Conservation (phyloP, 805 yeast species). For the Phaffomyces thermotolerans region DNA sequence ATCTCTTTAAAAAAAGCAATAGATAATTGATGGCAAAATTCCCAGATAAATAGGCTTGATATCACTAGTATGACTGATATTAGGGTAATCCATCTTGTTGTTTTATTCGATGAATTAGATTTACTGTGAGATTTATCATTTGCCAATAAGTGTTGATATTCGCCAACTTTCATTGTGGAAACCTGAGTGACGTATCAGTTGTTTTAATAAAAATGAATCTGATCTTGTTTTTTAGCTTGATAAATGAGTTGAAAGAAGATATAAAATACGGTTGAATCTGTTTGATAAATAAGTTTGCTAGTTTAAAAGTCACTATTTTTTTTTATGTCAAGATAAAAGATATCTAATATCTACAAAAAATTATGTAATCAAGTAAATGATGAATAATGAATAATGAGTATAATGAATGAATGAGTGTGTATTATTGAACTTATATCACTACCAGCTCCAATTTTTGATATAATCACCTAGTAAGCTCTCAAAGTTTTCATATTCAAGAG, state of each 20-base stretch:
- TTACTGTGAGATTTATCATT: background rate
- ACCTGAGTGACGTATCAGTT: no score
- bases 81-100: background rate
- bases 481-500: conserved; percentile 60
- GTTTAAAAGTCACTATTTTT: background rate
- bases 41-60: background rate
- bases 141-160: conserved; percentile 1
- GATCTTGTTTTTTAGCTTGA: no score
- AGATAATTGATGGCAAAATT: background rate
- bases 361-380: background rate
- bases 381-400: no score
- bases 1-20: background rate
- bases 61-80: background rate
- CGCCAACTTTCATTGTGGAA: conserved; percentile 1
- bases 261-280: background rate
- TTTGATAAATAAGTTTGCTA: no score
- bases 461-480: conserved; percentile 23
- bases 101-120: background rate
- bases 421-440: background rate
- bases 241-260: background rate
- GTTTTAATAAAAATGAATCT: no score
- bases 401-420: no score
- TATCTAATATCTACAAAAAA: background rate
- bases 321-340: background rate
- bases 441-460: conserved; percentile 22